A percentile compares a stretch with the other conserved stretches of the same genome.
Evolutionary conservation across 768 basidiomycete genomes (phyloP).

Genomic region (Pulveroboletus ravenelii): DNA sequence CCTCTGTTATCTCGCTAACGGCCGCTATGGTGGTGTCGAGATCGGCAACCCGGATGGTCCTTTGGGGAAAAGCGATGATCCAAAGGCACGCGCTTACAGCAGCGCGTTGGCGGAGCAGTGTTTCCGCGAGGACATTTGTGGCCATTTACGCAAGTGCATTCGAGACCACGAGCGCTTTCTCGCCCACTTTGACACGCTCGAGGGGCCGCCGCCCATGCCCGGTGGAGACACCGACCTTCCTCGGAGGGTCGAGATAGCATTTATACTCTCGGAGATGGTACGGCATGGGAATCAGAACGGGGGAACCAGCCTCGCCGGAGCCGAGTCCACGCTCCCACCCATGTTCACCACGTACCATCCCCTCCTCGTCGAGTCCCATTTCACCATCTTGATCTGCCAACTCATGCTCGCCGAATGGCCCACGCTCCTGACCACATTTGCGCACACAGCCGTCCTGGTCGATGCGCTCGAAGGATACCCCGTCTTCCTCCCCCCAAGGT

Average conservation of each 20-base stretch:
- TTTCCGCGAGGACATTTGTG: slow-evolving; percentile 57
- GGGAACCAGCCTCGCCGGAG: slow-evolving; percentile 36
- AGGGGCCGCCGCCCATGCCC: slow-evolving; percentile 31
- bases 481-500: slow-evolving; percentile 79
- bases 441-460: slow-evolving; percentile 60
- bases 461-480: slow-evolving; percentile 87
- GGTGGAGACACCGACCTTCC: slow-evolving; percentile 36
- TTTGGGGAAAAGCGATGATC: slow-evolving; percentile 52
- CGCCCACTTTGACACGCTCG: slow-evolving; percentile 74
- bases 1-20: slow-evolving; percentile 69
- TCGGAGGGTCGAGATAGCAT: slow-evolving; percentile 59
- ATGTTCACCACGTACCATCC: slow-evolving; percentile 89
- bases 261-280: slow-evolving; percentile 59
- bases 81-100: slow-evolving; percentile 64
- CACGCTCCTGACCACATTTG: slow-evolving; percentile 57
- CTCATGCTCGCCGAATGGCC: slow-evolving; percentile 77
- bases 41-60: slow-evolving; percentile 79
- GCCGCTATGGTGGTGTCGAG: slow-evolving; percentile 81
- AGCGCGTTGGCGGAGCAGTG: slow-evolving; percentile 46
- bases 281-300: slow-evolving; percentile 54
- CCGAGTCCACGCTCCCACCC: slow-evolving; percentile 37
- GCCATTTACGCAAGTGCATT: slow-evolving; percentile 66
- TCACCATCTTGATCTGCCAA: slow-evolving; percentile 68
- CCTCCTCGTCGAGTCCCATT: slow-evolving; percentile 82
- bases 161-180: slow-evolving; percentile 85